Evolutionary conservation across 257 asterid genomes (phyloP).

Genomic region (Gynochthodes officinalis): DNA sequence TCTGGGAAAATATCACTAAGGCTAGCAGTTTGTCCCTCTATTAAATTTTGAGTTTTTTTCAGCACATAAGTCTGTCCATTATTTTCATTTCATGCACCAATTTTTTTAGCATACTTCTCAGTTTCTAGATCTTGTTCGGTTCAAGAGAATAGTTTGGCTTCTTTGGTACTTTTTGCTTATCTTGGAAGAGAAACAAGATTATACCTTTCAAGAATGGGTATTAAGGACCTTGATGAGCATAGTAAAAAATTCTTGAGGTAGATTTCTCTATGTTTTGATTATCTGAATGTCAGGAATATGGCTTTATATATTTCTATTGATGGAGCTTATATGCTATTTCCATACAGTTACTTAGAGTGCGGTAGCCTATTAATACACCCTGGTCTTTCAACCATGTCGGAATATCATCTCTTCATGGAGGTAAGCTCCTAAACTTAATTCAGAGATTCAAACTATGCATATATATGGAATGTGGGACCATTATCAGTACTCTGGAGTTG

Average conservation of each 20-base stretch:
- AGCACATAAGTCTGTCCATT: too few relatives aligned
- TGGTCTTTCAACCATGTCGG: slow-evolving; percentile 51
- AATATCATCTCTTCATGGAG: slow-evolving; percentile 82
- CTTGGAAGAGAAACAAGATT: slow-evolving; percentile 78
- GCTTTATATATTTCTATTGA: slow-evolving; percentile 8
- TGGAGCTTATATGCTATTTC: slow-evolving; percentile 16
- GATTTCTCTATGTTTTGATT: slow-evolving; percentile 10
- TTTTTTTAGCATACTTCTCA: too few relatives aligned
- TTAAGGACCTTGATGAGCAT: slow-evolving; percentile 61
- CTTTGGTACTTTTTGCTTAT: slow-evolving; percentile 66
- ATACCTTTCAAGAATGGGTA: slow-evolving; percentile 52
- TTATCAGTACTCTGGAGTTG: slow-evolving; percentile 1
- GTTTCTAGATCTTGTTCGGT: too few relatives aligned
- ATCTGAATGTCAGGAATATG: slow-evolving; percentile 11
- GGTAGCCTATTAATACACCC: slow-evolving; percentile 63
- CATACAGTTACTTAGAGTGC: slow-evolving; percentile 68
- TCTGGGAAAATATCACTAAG: too few relatives aligned
- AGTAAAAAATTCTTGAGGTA: slow-evolving; percentile 63
- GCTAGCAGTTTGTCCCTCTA: too few relatives aligned
- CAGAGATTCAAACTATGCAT: not conserved
- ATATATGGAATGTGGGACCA: not conserved
- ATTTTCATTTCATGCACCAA: too few relatives aligned
- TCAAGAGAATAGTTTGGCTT: slow-evolving; percentile 56
- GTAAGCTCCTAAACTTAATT: slow-evolving; percentile 31
- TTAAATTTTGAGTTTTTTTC: too few relatives aligned